Evolutionary conservation across 208 protist genomes (phyloP).

Genomic region (Trypanosoma brucei): DNA sequence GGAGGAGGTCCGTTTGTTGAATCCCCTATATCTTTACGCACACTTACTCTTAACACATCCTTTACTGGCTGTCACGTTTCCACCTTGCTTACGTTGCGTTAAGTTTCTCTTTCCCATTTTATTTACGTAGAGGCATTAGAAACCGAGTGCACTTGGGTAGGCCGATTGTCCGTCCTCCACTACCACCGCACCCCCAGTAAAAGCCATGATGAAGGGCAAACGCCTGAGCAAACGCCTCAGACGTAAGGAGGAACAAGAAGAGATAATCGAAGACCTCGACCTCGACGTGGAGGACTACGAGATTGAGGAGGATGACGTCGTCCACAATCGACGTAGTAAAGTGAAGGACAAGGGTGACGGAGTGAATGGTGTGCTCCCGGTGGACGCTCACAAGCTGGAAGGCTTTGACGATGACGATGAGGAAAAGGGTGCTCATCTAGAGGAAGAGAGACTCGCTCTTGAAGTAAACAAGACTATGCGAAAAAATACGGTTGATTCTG

Average conservation of each 20-base stretch:
- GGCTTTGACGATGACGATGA: slow-evolving; percentile 72
- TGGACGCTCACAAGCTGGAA: slow-evolving; percentile 82
- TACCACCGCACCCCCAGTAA: background rate
- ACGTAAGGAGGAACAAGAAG: slow-evolving; percentile 26
- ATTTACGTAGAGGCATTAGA: no score
- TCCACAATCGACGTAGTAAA: slow-evolving; percentile 29
- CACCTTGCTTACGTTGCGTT: no score
- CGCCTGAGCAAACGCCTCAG: slow-evolving; percentile 32
- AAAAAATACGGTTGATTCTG: slow-evolving; percentile 49
- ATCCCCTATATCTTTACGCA: no score
- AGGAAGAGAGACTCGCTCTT: slow-evolving; percentile 80
- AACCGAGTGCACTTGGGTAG: no score
- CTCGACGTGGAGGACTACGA: slow-evolving; percentile 47
- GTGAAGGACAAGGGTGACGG: slow-evolving; percentile 20
- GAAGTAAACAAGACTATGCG: slow-evolving; percentile 56
- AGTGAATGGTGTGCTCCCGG: slow-evolving; percentile 43
- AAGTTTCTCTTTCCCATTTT: no score
- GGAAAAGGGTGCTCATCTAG: slow-evolving; percentile 60
- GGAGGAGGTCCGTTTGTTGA: no score
- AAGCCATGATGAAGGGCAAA: slow-evolving; percentile 12
- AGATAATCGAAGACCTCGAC: slow-evolving; percentile 75
- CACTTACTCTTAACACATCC: no score
- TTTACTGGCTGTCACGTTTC: no score
- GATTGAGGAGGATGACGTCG: slow-evolving; percentile 43
- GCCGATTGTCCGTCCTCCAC: no score